A percentile compares a stretch with the other conserved stretches of the same genome.
These are phyloP conservation scores for Mollisiaceae sp. DNA, from an alignment of 2,329 filamentous ascomycete genomes.

Conservation along the genomic window DNA sequence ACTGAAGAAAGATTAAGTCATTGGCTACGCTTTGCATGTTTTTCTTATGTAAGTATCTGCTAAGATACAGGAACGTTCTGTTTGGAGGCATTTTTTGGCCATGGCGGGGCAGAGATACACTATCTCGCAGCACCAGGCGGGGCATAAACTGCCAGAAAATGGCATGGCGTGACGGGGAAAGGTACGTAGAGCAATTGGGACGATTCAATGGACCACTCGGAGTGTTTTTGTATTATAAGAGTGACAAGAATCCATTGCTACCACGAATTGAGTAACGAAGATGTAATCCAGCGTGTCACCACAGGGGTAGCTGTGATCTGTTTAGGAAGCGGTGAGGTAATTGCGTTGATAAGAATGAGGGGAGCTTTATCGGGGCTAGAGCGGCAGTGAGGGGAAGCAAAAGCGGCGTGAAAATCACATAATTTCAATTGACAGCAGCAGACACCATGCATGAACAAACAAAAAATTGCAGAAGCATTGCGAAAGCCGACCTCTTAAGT, in stretches of 20 bases:
- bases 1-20: constrained; percentile 22
- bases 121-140: constrained; percentile 17
- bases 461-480: too few species aligned
- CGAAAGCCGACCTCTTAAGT: too few species aligned
- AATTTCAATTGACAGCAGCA: too few species aligned
- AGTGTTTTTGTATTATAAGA: neutral
- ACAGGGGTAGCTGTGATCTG: constrained; percentile 10
- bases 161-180: constrained; percentile 9
- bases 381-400: neutral
- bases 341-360: constrained; percentile 23
- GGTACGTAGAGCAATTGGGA: constrained; percentile 3
- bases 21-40: constrained; percentile 18
- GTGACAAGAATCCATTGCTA: constrained; percentile 19
- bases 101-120: constrained; percentile 28
- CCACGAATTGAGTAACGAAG: constrained; percentile 30
- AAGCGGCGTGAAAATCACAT: neutral
- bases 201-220: constrained; percentile 4
- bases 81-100: constrained; percentile 5
- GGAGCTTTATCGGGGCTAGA: constrained; percentile 21
- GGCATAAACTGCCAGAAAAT: constrained; percentile 10
- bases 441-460: too few species aligned
- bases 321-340: constrained; percentile 27
- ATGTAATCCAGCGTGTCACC: constrained; percentile 28
- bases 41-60: constrained; percentile 27
- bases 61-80: constrained; percentile 13